Evolutionary conservation across 2,329 filamentous ascomycete genomes (phyloP), one percentile per base, ranked within the genome.

Genomic region (Monosporascus sp.): DNA sequence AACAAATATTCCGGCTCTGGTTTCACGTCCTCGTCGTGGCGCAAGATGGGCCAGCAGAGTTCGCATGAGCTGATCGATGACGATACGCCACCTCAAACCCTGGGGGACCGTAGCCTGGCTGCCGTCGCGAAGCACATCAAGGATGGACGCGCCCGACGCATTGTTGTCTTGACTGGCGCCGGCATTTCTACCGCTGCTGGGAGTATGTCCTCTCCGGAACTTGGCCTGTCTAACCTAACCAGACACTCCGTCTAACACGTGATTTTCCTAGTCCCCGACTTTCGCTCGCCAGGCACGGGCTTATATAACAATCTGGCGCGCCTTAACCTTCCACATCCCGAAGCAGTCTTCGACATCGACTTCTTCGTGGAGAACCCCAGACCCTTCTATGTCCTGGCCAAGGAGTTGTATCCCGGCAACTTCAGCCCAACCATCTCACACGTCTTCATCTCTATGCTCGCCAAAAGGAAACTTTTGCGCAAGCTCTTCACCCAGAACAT

Each of bases 401-500:
- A 88, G 63, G 94, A 97, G 72, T 80, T 99, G 4, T 96, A 96
- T 65, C 94, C 94, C 0, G 93, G 92, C 19, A 88, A 87, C 63
- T 97, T 89, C 74, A 80, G 86, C 52, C 94, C 94, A 0, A 99
- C 94, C 1, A 78, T 97, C 52, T 88, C 91, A 2, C 94, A 99
- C 72, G 87, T 84, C 37, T 99, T 99, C 71, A 86, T 99, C 63
- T 80, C 84, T 16, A 77, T 99, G 24, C 83, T 97, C 17, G 81
- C 92, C 53, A 77, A 85, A 55, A 96, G 95, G 72, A 84, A 83
- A 4, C 75, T 93, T 41, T 75, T 99, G 24, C 75, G 87, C 60
- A 94, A 91, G 76, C 82, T 94, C 51, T 99, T 97, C 70, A 97
- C 94, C 0, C 94, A 99, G 68, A 99, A 99, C 66, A 97, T 99